Conservation (phyloP, 2,329 filamentous ascomycete genomes). For the Raffaelea albimanens region DNA sequence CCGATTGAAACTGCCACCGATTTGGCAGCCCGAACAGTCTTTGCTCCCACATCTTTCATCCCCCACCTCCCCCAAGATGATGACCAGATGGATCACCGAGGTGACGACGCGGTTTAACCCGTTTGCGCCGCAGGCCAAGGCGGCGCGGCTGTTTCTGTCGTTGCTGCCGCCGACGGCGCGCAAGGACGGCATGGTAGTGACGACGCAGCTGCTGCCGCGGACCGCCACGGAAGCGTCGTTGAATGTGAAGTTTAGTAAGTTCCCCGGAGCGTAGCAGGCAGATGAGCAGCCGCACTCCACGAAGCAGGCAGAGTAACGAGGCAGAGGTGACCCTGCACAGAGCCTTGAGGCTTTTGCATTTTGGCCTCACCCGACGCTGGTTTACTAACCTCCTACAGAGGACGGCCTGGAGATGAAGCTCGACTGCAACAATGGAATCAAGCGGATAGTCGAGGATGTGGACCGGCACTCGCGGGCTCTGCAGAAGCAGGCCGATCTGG, state of each 20-base stretch:
- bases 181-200: slow-evolving; percentile 63
- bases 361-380: too few species aligned
- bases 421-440: slow-evolving; percentile 73
- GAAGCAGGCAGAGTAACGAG: too few species aligned
- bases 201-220: slow-evolving; percentile 65
- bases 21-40: too few species aligned
- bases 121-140: slow-evolving; percentile 69
- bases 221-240: slow-evolving; percentile 58
- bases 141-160: slow-evolving; percentile 80
- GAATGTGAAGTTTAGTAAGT: slow-evolving; percentile 76
- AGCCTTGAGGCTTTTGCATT: too few species aligned
- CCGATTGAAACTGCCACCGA: too few species aligned
- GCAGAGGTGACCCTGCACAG: too few species aligned
- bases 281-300: too few species aligned
- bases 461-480: slow-evolving; percentile 79
- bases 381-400: slow-evolving; percentile 43
- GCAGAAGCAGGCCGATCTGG: slow-evolving; percentile 73
- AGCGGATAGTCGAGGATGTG: slow-evolving; percentile 78
- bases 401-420: slow-evolving; percentile 87
- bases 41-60: neutral
- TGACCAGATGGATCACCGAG: slow-evolving; percentile 77
- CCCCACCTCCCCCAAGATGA: slow-evolving; percentile 44
- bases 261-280: neutral
- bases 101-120: slow-evolving; percentile 86
- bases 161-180: slow-evolving; percentile 74